These are phyloP conservation scores for Parascedosporium putredinis DNA, from an alignment of 2,329 filamentous ascomycete genomes.

Conservation along the genomic window DNA sequence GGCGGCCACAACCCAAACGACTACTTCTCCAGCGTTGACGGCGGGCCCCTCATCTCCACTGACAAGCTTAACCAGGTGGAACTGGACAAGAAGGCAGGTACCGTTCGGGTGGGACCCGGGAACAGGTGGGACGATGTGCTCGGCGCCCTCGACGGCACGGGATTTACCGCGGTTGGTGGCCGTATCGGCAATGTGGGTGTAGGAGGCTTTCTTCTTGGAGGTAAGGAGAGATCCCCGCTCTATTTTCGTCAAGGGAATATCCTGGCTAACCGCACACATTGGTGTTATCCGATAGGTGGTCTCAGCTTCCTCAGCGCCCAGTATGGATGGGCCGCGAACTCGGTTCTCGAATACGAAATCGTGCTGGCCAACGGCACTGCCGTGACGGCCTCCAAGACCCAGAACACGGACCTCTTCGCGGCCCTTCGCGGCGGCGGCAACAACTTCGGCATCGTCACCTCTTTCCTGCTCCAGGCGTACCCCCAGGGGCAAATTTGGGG, in stretches of 20 bases:
- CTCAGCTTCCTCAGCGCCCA: slow-evolving; percentile 40
- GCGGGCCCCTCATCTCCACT: slow-evolving; percentile 38
- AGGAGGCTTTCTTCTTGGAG: slow-evolving; percentile 39
- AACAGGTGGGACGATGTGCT: slow-evolving; percentile 32
- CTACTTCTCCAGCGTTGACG: slow-evolving; percentile 38
- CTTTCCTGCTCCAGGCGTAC: slow-evolving; percentile 32
- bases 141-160: slow-evolving; percentile 26
- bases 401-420: slow-evolving; percentile 38
- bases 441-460: slow-evolving; percentile 43
- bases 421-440: slow-evolving; percentile 46
- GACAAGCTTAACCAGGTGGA: slow-evolving; percentile 29
- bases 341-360: slow-evolving; percentile 36
- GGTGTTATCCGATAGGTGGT: no score
- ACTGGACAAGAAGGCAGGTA: slow-evolving; percentile 24
- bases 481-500: slow-evolving; percentile 30
- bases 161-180: slow-evolving; percentile 32
- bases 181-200: slow-evolving; percentile 36
- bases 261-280: not conserved
- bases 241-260: no score
- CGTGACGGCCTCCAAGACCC: slow-evolving; percentile 29
- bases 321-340: slow-evolving; percentile 40
- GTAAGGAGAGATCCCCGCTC: slow-evolving; percentile 32
- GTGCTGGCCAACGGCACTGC: slow-evolving; percentile 40
- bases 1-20: slow-evolving; percentile 48
- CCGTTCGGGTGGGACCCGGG: slow-evolving; percentile 34